Base-by-base conservation (phyloP, 1,284 basidiomycete genomes). In the Heterobasidion parviporum region DNA sequence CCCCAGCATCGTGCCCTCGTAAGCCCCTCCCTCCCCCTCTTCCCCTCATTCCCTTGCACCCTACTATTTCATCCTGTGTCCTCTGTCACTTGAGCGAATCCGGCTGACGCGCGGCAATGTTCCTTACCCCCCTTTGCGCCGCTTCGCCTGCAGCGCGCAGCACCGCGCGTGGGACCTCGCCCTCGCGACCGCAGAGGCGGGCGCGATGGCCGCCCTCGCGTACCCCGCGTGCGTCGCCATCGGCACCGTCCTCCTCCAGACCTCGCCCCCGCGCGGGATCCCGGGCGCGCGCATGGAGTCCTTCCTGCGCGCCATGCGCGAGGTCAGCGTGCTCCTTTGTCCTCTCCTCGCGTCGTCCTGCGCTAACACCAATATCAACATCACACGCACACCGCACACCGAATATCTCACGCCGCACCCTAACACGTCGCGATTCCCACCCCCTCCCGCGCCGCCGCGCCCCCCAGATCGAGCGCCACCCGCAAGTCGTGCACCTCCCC, bases 201-300 rank as follows among this genome's bases (percentile, higher is more conserved):
- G 86, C 6, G 72, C 89, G 10, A 94, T 92, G 8, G 89, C 88
- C 67, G 80, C 83, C 47, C 77, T 95, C 33, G 87, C 93, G 0
- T 95, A 92, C 67, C 82, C 84, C 1, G 85, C 92, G 0, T 90
- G 85, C 18, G 75, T 85, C 4, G 80, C 88, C 0, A 86, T 94
- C 32, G 93, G 90, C 2, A 83, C 87, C 8, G 85, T 94, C 1
- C 75, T 98, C 1, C 71, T 97, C 3, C 94, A 97, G 67, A 97
- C 94, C 0, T 82, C 92, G 0, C 94, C 94, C 0, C 70, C 75
- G 6, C 73, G 87, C 18, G 81, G 84, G 1, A 1, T 18, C 26
- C 14, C 46, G 3, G 46, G 46, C 10, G 26, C 9, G 10, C n/a
- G 46, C 16, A 47, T 92, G 85, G 85, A 89, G 61, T 75, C 80